Evolutionary conservation across 352 stramenopile species (phyloP), one percentile per base, ranked within the genome.

Genomic region (Pseudoperonospora humuli): DNA sequence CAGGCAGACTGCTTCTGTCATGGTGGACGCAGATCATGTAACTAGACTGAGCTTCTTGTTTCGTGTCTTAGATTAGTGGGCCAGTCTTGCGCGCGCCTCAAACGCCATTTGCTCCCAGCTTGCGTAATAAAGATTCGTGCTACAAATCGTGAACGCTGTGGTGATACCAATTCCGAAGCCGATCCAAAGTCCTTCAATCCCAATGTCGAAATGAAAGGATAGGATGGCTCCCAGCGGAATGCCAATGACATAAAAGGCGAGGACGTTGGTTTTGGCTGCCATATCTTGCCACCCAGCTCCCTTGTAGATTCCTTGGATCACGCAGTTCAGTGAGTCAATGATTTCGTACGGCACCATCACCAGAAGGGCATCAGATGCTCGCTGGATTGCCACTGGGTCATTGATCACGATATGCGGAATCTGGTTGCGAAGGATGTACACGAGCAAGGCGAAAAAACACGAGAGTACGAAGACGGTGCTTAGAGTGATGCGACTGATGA

Each of bases 161-260:
- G 46, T 32, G 31, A 75, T 69, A 15, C 69, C 69, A 18, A 53
- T 61, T 27, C 64, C 59, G 14, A 95, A 89, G 33, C 80, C 80
- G 17, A 85, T 66, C 83, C 83, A 95, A 7, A 95, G 61, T 4
- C 83, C 83, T 45, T 80, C 77, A 32, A 89, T 56, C 18, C 56
- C 54, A 39, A 66, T 58, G 21, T 56, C 44, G 17, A 66, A 69
- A 32, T 54, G 31, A 35, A 94, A 77, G 7, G 75, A 73, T 1
- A 87, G 58, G 21, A 87, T 33, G 21, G 70, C 75, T 13, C 58
- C 79, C 3, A 90, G 32, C 0, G 82, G 82, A 9, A 94, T 71
- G 7, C 79, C 79, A 17, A 94, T 64, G 17, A 75, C 53, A 50
- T 92, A 94, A 45, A 86, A 94, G 3, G 77, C 78, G 11, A 86